These are phyloP conservation scores for Ogataea saltuana DNA, from an alignment of 805 yeast species.

Conservation along the genomic window DNA sequence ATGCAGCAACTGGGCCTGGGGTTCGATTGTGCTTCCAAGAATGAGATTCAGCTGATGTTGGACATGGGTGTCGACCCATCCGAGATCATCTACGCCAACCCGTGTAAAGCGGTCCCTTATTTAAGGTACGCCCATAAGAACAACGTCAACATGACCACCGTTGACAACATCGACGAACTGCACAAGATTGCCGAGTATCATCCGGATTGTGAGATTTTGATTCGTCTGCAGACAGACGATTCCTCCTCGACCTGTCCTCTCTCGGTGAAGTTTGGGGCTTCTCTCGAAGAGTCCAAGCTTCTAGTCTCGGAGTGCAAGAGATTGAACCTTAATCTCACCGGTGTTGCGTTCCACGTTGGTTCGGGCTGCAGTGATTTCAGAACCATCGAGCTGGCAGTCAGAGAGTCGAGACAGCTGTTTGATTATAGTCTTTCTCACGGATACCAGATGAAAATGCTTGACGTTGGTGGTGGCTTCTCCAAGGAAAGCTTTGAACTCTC, in stretches of 20 bases:
- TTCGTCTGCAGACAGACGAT: slow-evolving; percentile 90
- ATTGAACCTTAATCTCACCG: slow-evolving; percentile 65
- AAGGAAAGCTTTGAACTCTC: slow-evolving; percentile 57
- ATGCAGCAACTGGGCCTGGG: slow-evolving; percentile 66
- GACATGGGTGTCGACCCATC: slow-evolving; percentile 61
- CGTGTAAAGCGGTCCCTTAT: slow-evolving; percentile 86
- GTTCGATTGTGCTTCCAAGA: slow-evolving; percentile 92
- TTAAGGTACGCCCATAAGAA: slow-evolving; percentile 64
- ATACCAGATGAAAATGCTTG: slow-evolving; percentile 51
- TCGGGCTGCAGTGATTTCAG: slow-evolving; percentile 81
- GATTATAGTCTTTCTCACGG: slow-evolving; percentile 54
- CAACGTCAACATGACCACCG: slow-evolving; percentile 73
- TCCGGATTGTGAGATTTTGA: slow-evolving; percentile 67
- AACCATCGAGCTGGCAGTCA: slow-evolving; percentile 68
- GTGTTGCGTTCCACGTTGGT: slow-evolving; percentile 95
- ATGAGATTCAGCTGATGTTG: slow-evolving; percentile 72
- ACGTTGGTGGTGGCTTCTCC: slow-evolving; percentile 93
- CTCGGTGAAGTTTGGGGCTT: slow-evolving; percentile 87
- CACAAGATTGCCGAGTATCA: slow-evolving; percentile 66
- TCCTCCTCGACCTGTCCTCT: slow-evolving; percentile 81
- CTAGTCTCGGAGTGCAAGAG: slow-evolving; percentile 63
- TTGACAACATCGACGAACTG: slow-evolving; percentile 86
- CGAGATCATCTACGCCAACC: slow-evolving; percentile 86
- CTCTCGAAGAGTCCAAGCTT: slow-evolving; percentile 49
- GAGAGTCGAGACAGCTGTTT: slow-evolving; percentile 69